A percentile compares a stretch with the other conserved stretches of the same genome.
Evolutionary conservation across 208 protist species (phyloP).

Genomic region (Trypanosoma platydactyli): DNA sequence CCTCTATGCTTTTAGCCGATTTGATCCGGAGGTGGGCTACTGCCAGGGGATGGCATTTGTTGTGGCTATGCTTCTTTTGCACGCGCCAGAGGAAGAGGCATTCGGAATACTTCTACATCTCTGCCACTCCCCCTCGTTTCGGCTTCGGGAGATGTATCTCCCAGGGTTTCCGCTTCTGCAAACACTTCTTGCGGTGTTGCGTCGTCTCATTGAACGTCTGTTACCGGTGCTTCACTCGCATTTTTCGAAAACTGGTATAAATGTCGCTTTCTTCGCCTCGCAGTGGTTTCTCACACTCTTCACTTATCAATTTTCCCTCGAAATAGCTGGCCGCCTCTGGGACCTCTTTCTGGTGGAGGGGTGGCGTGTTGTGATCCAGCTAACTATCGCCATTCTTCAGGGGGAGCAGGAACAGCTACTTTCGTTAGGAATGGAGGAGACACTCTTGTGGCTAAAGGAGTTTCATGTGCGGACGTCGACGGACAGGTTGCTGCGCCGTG

Average conservation of each 20-base stretch:
- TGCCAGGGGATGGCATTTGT: slow-evolving; percentile 82
- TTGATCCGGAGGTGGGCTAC: slow-evolving; percentile 70
- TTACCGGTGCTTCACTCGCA: slow-evolving; percentile 47
- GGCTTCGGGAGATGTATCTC: slow-evolving; percentile 50
- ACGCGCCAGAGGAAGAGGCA: slow-evolving; percentile 48
- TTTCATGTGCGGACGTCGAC: slow-evolving; percentile 15
- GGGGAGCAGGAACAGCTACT: slow-evolving; percentile 43
- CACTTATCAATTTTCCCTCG: slow-evolving; percentile 48
- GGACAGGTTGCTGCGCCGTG: slow-evolving; percentile 17
- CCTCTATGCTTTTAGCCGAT: slow-evolving; percentile 38
- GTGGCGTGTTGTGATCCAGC: slow-evolving; percentile 51
- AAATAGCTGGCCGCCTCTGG: slow-evolving; percentile 47
- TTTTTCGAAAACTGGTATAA: slow-evolving; percentile 32
- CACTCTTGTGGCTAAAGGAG: slow-evolving; percentile 43
- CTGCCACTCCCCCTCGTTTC: slow-evolving; percentile 25
- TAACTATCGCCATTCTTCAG: slow-evolving; percentile 47
- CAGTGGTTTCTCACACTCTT: slow-evolving; percentile 74
- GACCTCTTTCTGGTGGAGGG: slow-evolving; percentile 55
- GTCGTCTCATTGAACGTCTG: slow-evolving; percentile 30
- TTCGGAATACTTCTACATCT: slow-evolving; percentile 49
- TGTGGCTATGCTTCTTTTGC: slow-evolving; percentile 45
- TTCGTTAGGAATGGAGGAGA: slow-evolving; percentile 40
- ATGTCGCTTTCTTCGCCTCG: slow-evolving; percentile 45
- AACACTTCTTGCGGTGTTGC: slow-evolving; percentile 29
- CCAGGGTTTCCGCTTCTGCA: slow-evolving; percentile 51